phyloP scores from a whole-genome alignment of 805 yeast genomes.

The Zygosaccharomyces rouxii region DNA sequence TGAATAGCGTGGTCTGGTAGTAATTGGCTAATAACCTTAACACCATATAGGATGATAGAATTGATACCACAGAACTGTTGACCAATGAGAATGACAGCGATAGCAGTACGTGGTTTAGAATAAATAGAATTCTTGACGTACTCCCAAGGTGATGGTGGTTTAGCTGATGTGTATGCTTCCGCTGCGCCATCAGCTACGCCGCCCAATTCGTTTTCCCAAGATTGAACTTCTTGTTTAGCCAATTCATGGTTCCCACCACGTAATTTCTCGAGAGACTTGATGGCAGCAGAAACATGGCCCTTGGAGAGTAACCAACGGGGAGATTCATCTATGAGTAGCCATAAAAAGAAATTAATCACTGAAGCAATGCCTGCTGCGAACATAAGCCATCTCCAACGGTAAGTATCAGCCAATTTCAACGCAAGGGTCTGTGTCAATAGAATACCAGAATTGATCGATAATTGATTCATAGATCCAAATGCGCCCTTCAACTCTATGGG shows the following conservation, averaged over 20 bases:
- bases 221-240: constrained; percentile 25
- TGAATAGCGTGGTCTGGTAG: constrained; percentile 68
- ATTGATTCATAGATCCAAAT: constrained; percentile 87
- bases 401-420: constrained; percentile 56
- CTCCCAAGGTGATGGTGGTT: constrained; percentile 27
- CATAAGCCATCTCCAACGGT: constrained; percentile 70
- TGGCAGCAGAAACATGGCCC: constrained; percentile 39
- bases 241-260: constrained; percentile 35
- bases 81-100: constrained; percentile 68
- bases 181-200: constrained; percentile 7
- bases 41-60: constrained; percentile 90
- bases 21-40: constrained; percentile 65
- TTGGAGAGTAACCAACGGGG: constrained; percentile 69
- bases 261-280: constrained; percentile 33
- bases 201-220: constrained; percentile 10
- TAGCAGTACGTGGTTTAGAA: constrained; percentile 55
- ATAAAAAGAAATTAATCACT: constrained; percentile 41
- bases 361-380: constrained; percentile 58
- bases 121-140: constrained; percentile 53
- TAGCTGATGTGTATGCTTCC: constrained; percentile 1
- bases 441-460: constrained; percentile 81
- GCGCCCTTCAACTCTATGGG: constrained; percentile 67
- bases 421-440: constrained; percentile 75
- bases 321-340: constrained; percentile 57
- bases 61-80: constrained; percentile 95